Percentiles rank a stretch among this genome's conserved stretches.
phyloP scores from a whole-genome alignment of 2,329 filamentous ascomycete genomes.

The Cladosporium halotolerans region DNA sequence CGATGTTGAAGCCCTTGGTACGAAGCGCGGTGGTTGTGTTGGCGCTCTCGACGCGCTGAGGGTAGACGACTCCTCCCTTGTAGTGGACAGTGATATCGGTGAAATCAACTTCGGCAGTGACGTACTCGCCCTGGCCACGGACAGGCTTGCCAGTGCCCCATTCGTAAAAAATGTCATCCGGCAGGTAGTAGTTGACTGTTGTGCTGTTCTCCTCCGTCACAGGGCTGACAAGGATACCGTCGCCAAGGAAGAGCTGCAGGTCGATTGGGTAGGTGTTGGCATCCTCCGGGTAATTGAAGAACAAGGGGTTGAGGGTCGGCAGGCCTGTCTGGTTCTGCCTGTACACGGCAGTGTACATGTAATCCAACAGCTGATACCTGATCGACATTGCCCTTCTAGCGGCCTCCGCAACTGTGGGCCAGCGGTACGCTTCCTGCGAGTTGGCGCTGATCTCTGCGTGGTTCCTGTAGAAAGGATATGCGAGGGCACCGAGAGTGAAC shows the following conservation, averaged over 20 bases:
- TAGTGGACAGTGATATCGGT: constrained; percentile 57
- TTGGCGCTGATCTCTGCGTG: constrained; percentile 51
- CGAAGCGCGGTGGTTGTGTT: constrained; percentile 58
- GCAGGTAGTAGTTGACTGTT: constrained; percentile 49
- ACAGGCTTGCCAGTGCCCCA: constrained; percentile 45
- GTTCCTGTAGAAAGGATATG: constrained; percentile 62
- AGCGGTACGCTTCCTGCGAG: constrained; percentile 58
- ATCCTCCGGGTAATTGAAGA: constrained; percentile 59
- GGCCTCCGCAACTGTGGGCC: constrained; percentile 53
- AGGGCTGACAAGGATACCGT: constrained; percentile 48
- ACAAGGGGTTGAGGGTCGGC: constrained; percentile 60
- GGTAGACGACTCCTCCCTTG: constrained; percentile 48
- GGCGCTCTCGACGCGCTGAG: constrained; percentile 46
- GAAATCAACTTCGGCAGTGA: constrained; percentile 38
- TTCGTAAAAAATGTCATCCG: constrained; percentile 51
- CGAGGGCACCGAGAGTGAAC: constrained; percentile 62
- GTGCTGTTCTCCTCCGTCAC: constrained; percentile 45
- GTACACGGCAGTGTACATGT: constrained; percentile 65
- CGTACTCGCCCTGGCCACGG: constrained; percentile 37
- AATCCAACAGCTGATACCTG: constrained; percentile 61
- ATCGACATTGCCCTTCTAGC: constrained; percentile 60
- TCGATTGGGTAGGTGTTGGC: constrained; percentile 45
- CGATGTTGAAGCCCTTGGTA: constrained; percentile 59
- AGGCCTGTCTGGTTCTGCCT: constrained; percentile 52
- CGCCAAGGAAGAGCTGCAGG: constrained; percentile 50